phyloP scores from a whole-genome alignment of 345 rosid species.

The Citrus medica region DNA sequence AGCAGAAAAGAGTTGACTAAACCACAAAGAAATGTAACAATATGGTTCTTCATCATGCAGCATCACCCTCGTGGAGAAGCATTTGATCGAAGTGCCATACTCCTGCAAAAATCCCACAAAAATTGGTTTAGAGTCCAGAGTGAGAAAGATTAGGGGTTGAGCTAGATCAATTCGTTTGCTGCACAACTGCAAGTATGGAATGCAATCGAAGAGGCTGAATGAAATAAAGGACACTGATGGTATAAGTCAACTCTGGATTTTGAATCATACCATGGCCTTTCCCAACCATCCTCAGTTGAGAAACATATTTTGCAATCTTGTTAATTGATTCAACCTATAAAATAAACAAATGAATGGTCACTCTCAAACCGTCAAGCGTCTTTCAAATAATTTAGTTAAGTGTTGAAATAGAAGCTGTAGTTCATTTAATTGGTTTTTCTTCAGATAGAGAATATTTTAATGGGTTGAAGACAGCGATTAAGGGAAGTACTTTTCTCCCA shows the following conservation, averaged over 20 bases:
- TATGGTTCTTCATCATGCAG: slow-evolving; percentile 16
- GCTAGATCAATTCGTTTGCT: neutral
- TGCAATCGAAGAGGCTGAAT: neutral
- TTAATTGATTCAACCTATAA: slow-evolving; percentile 65
- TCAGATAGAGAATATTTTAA: too few relatives aligned
- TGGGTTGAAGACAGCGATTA: neutral
- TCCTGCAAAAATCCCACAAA: slow-evolving; percentile 29
- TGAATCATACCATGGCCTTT: slow-evolving; percentile 70
- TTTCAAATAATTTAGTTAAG: neutral
- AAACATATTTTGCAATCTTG: slow-evolving; percentile 57
- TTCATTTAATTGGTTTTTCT: neutral
- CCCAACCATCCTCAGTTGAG: slow-evolving; percentile 66
- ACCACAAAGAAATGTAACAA: neutral
- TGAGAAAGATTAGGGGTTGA: neutral
- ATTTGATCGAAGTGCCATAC: slow-evolving; percentile 71
- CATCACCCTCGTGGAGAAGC: slow-evolving; percentile 43
- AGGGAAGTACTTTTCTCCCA: neutral
- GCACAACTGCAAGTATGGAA: neutral
- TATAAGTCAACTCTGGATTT: neutral
- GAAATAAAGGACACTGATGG: neutral
- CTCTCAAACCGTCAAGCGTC: neutral
- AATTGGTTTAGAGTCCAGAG: neutral
- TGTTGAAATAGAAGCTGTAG: neutral
- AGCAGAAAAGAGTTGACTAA: neutral
- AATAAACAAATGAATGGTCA: neutral